phyloP scores from a whole-genome alignment of 352 stramenopile genomes.

The Pythium inflatum region DNA sequence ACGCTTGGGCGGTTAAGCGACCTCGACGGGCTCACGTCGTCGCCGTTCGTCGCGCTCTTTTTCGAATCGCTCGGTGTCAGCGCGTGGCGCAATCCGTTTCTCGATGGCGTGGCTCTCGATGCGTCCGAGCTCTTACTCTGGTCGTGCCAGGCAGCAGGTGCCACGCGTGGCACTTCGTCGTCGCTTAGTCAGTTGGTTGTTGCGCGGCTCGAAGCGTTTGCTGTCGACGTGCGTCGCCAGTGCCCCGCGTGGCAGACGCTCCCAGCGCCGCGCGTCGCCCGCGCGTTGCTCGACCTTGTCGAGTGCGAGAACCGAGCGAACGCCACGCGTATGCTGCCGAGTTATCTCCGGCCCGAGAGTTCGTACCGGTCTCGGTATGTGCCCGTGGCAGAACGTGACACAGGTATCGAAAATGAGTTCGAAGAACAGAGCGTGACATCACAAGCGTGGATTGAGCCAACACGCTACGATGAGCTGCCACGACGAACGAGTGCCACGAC shows the following conservation, averaged over 20 bases:
- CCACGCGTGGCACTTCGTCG: conserved; percentile 23
- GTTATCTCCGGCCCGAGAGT: conserved; percentile 50
- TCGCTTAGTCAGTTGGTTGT: conserved; percentile 62
- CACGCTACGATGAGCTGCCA: too few relatives aligned
- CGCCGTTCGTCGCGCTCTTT: conserved; percentile 38
- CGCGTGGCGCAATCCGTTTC: conserved; percentile 60
- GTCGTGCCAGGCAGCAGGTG: conserved; percentile 48
- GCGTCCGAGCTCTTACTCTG: conserved; percentile 72
- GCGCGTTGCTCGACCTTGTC: conserved; percentile 56
- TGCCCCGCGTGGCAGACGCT: conserved; percentile 62
- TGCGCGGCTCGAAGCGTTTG: conserved; percentile 61
- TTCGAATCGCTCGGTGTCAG: conserved; percentile 54
- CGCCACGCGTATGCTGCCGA: conserved; percentile 56
- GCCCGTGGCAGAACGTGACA: too few relatives aligned
- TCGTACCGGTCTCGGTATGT: too few relatives aligned
- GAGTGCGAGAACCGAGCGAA: conserved; percentile 60
- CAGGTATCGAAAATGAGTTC: too few relatives aligned
- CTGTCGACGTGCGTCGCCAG: conserved; percentile 41
- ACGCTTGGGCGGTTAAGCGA: conserved; percentile 59
- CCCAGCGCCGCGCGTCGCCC: conserved; percentile 54
- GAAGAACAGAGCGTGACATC: too few relatives aligned
- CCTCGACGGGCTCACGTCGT: conserved; percentile 49
- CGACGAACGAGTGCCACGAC: too few relatives aligned
- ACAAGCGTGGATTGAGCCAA: too few relatives aligned
- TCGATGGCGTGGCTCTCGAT: conserved; percentile 70